These are phyloP conservation scores for Monilinia polystroma DNA, from an alignment of 2,329 filamentous ascomycete genomes.

Conservation along the genomic window DNA sequence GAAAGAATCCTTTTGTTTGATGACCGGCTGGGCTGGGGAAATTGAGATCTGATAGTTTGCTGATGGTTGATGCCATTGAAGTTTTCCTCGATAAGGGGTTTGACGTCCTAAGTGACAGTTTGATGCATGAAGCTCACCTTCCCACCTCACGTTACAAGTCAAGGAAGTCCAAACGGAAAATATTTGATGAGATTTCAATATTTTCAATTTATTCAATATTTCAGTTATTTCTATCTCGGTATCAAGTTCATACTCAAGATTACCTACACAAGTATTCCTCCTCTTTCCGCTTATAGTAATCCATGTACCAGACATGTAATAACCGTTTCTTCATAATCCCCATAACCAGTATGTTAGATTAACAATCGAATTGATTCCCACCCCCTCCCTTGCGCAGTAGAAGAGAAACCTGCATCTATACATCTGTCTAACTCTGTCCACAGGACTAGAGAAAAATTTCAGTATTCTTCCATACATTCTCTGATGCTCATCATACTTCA, in stretches of 20 bases:
- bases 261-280: slow-evolving; percentile 9
- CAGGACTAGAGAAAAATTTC: slow-evolving; percentile 10
- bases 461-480: background rate
- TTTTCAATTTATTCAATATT: slow-evolving; percentile 7
- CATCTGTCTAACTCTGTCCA: background rate
- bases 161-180: background rate
- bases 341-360: slow-evolving; percentile 17
- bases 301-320: slow-evolving; percentile 17
- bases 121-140: background rate
- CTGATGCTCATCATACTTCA: background rate
- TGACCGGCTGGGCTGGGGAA: slow-evolving; percentile 3
- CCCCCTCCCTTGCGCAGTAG: slow-evolving; percentile 5
- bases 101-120: background rate
- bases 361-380: background rate
- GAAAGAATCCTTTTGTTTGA: slow-evolving; percentile 1
- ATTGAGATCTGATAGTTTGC: slow-evolving; percentile 2
- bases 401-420: slow-evolving; percentile 14
- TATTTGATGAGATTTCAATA: background rate
- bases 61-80: background rate
- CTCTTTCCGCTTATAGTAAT: slow-evolving; percentile 6
- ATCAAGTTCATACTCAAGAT: slow-evolving; percentile 15
- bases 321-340: background rate
- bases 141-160: background rate
- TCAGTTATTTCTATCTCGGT: slow-evolving; percentile 11
- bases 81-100: background rate